phyloP scores from a whole-genome alignment of 495 filamentous ascomycete species.

The Xylaria palmicola region DNA sequence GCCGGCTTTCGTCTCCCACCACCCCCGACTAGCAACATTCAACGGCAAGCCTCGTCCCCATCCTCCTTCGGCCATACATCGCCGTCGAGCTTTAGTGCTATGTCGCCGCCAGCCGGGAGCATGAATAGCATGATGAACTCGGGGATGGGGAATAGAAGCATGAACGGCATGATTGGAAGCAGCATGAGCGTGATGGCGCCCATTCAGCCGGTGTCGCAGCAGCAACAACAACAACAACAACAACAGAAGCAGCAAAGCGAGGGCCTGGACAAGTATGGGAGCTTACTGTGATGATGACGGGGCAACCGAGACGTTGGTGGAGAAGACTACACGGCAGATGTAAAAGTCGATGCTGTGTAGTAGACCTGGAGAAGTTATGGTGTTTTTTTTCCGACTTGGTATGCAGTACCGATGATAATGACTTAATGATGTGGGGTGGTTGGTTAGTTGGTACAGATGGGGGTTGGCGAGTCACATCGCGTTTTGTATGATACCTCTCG shows the following conservation, averaged over 20 bases:
- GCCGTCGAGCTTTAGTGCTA: constrained; percentile 14
- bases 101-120: constrained; percentile 21
- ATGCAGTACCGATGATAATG: no score
- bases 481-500: no score
- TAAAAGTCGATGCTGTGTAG: no score
- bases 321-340: no score
- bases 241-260: constrained; percentile 48
- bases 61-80: constrained; percentile 21
- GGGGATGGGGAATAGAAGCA: constrained; percentile 22
- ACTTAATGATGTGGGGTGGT: no score
- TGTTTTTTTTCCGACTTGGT: no score
- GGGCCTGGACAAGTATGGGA: constrained; percentile 79
- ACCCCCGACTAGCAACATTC: constrained; percentile 36
- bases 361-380: no score
- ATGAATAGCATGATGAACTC: constrained; percentile 28
- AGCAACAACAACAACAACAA: constrained; percentile 30
- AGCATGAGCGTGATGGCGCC: constrained; percentile 21
- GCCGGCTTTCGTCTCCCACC: constrained; percentile 43
- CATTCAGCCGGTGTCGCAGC: constrained; percentile 24
- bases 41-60: constrained; percentile 16
- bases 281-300: constrained; percentile 66
- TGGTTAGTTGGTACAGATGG: no score
- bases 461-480: no score
- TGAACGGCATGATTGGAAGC: constrained; percentile 27
- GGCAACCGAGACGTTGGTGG: no score